Percentiles rank a stretch among this genome's conserved stretches.
These are phyloP conservation scores for Starmerella vaccinii DNA, from an alignment of 805 yeast species.

Conservation along the genomic window DNA sequence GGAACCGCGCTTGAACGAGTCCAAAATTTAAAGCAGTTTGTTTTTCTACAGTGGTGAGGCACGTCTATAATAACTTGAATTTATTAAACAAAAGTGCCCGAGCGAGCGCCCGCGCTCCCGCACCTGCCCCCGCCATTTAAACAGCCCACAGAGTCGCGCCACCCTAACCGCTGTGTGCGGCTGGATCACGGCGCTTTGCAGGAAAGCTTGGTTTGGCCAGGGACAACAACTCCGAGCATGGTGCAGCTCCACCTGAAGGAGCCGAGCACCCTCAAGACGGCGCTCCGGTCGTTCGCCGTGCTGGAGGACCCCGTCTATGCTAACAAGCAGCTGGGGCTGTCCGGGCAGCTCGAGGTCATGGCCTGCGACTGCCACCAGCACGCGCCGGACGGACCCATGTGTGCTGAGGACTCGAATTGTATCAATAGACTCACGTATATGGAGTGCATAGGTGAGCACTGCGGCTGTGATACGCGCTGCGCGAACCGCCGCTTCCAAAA, in stretches of 20 bases:
- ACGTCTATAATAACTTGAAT: too few relatives aligned
- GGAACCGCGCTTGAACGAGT: background rate
- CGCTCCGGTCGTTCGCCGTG: slow-evolving; percentile 45
- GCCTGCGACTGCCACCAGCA: slow-evolving; percentile 76
- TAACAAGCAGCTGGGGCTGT: slow-evolving; percentile 50
- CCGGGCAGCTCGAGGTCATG: slow-evolving; percentile 75
- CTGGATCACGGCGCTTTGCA: background rate
- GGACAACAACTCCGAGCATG: slow-evolving; percentile 5
- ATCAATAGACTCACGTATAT: slow-evolving; percentile 85
- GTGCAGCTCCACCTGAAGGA: slow-evolving; percentile 20
- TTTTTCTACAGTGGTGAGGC: too few relatives aligned
- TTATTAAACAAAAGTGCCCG: too few relatives aligned
- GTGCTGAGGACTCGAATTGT: slow-evolving; percentile 80
- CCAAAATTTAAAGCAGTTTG: too few relatives aligned
- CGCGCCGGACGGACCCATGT: slow-evolving; percentile 40
- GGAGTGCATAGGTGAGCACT: slow-evolving; percentile 67
- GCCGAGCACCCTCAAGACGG: slow-evolving; percentile 41
- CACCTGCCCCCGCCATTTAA: too few relatives aligned
- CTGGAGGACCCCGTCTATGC: slow-evolving; percentile 55
- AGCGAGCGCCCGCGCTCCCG: too few relatives aligned
- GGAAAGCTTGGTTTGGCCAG: background rate
- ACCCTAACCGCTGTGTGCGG: slow-evolving; percentile 4
- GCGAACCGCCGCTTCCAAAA: slow-evolving; percentile 82
- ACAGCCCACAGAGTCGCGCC: background rate
- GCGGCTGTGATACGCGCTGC: slow-evolving; percentile 51